phyloP scores from a whole-genome alignment of 495 filamentous ascomycete species.

The Penicillium psychrofluorescens region DNA sequence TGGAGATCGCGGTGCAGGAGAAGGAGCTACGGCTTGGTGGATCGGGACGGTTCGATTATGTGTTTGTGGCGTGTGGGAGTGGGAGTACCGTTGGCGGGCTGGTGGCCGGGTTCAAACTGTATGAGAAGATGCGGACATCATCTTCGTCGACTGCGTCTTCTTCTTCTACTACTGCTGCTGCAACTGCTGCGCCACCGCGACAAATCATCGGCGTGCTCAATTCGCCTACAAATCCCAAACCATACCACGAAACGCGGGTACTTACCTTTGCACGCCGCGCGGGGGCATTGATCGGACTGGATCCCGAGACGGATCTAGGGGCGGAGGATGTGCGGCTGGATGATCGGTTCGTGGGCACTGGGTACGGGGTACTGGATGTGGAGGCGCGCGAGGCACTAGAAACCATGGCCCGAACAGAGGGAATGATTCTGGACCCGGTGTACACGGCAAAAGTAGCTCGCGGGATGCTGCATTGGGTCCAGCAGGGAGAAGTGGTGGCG shows the following conservation, averaged over 20 bases:
- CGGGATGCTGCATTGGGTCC: constrained; percentile 24
- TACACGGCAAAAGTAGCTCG: constrained; percentile 31
- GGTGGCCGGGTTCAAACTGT: constrained; percentile 31
- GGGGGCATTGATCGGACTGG: constrained; percentile 19
- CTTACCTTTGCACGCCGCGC: constrained; percentile 25
- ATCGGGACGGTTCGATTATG: constrained; percentile 22
- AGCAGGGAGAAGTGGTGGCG: constrained; percentile 14
- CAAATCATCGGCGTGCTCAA: constrained; percentile 28
- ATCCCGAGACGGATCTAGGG: constrained; percentile 15
- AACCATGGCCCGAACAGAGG: constrained; percentile 21
- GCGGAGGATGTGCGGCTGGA: constrained; percentile 28
- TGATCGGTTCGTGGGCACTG: constrained; percentile 26
- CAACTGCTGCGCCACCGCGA: neutral
- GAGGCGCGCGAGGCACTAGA: constrained; percentile 14
- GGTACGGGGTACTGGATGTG: constrained; percentile 26
- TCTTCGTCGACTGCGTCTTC: neutral
- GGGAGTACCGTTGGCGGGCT: constrained; percentile 32
- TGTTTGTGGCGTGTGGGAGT: constrained; percentile 35
- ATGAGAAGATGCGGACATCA: constrained; percentile 11
- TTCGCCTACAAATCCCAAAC: constrained; percentile 23
- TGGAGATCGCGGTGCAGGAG: constrained; percentile 33
- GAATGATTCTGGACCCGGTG: constrained; percentile 29
- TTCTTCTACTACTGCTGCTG: too few relatives aligned
- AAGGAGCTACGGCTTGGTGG: constrained; percentile 8
- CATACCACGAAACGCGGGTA: constrained; percentile 25